Base-by-base conservation (phyloP, 176 grass and related monocot species). In the Rhynchospora pubera region DNA sequence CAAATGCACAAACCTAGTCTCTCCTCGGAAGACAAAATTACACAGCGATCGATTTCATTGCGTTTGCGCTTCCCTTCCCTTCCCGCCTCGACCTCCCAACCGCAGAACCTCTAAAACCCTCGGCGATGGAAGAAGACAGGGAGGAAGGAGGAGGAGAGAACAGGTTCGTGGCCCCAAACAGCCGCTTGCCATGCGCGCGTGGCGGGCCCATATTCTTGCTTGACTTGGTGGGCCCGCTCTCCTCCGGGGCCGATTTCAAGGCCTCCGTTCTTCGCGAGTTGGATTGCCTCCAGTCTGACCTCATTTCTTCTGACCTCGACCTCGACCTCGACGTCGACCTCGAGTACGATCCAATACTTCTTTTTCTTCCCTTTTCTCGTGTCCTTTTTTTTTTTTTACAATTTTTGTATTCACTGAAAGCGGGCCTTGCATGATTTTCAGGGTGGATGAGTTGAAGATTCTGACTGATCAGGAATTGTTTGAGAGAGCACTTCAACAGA, bases 141-240 rank as follows among this genome's bases (percentile, higher is more conserved):
- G 82, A 59, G 47, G 65, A 84, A 77, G 57, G 51, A 76, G 65
- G 24, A 77, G 83, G 59, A 62, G 83, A 74, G 50, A 59, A 32
- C 34, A 55, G 58, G 15, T 53, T 55, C 10, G 72, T 28, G 5
- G 72, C 11, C 21, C 48, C 48, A 26, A 30, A 53, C 18, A 84
- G 44, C 57, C 42, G 81, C 32, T 57, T 86, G 52, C 89, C 85
- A 24, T 98, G 94, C 21, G 92, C 95, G 2, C 87, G 85, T 8
- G 95, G 92, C 26, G 95, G 95, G 0, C 95, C 92, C 42, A 85
- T 98, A 79, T 98, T 92, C 75, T 78, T 85, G 19, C 90, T 92
- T 47, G 88, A 78, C 55, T 71, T 94, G 85, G 85, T 93, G 44
- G 85, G 95, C 10, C 90, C 88, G 43, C 30, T 88, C 47, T 87